These are phyloP conservation scores for Ganoderma leucocontextum DNA, from an alignment of 1,284 basidiomycete genomes.

Conservation along the genomic window DNA sequence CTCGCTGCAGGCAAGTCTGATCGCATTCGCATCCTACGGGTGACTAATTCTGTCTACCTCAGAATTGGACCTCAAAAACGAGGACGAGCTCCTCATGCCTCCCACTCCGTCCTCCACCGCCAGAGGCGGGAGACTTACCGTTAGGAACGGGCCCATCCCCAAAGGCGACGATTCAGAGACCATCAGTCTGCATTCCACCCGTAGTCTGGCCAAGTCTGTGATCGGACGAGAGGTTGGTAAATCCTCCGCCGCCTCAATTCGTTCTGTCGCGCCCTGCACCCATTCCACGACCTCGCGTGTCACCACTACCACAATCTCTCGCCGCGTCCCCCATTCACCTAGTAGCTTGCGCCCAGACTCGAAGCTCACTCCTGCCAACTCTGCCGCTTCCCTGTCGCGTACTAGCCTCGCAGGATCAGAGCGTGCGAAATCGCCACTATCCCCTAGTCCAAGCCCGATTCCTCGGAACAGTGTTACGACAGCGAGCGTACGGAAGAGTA, in stretches of 20 bases:
- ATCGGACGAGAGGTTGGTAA: constrained; percentile 38
- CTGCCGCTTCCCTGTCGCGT: constrained; percentile 35
- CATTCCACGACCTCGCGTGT: constrained; percentile 43
- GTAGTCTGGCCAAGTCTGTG: constrained; percentile 54
- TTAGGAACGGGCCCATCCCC: constrained; percentile 30
- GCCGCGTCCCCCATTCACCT: constrained; percentile 37
- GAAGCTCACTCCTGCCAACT: constrained; percentile 61
- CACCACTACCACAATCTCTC: constrained; percentile 37
- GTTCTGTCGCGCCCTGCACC: constrained; percentile 55
- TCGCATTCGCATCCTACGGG: not conserved
- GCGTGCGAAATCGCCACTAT: constrained; percentile 26
- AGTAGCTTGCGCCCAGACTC: constrained; percentile 63
- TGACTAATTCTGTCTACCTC: constrained; percentile 12
- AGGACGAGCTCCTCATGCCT: constrained; percentile 72
- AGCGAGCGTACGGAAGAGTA: constrained; percentile 30
- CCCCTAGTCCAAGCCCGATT: constrained; percentile 26
- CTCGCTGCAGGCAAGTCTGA: constrained; percentile 77
- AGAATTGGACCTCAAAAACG: constrained; percentile 80
- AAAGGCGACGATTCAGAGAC: constrained; percentile 50
- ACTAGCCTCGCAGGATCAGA: constrained; percentile 31
- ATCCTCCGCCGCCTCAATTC: constrained; percentile 51
- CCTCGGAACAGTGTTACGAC: constrained; percentile 31
- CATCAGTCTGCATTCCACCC: constrained; percentile 59
- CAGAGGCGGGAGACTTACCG: constrained; percentile 29
- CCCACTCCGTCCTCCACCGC: constrained; percentile 32